Evolutionary conservation across 495 filamentous ascomycete genomes (phyloP), one percentile per base, ranked within the genome.

Genomic region (Xylaria scruposa): DNA sequence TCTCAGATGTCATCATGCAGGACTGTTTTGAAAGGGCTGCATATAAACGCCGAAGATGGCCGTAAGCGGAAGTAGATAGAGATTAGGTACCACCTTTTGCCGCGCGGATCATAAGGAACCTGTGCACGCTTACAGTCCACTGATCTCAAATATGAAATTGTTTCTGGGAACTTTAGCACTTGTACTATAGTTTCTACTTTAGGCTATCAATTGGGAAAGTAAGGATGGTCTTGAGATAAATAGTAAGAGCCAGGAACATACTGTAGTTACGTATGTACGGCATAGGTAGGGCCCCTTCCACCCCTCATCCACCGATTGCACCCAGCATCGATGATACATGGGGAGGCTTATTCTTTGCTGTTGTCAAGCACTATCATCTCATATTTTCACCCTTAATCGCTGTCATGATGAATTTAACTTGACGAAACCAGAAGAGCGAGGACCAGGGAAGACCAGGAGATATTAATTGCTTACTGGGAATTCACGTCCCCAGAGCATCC

Each of bases 401-500:
- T 6, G 19, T 38, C 6, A 17, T 17, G 33, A 8, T 19, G 19
- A 36, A 60, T 38, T 9, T n/a, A 38, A 38, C 31, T 36, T 15
- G 17, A 59, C 38, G 31, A 31, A 33, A 12, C 19, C 19, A 60
- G 17, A 60, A 4, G 58, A 40, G 58, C 31, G 19, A 60, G 38
- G 10, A 21, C 31, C 58, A 38, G 17, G 58, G 58, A 60, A 38
- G 54, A 7, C 58, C 6, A 36, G 33, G 58, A 38, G 33, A 10
- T 19, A 60, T 31, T 60, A 38, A 38, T 13, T 60, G 38, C 38
- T 63, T 63, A 63, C 60, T 63, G 36, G 3, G 53, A 56, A 12
- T 17, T 13, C 33, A 21, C 21, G n/a, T 38, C 31, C 58, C 58
- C 31, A 38, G 19, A 60, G 29, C 58, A 19, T 38, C 58, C 31